Evolutionary conservation across 768 basidiomycete genomes (phyloP).

Genomic region (Hortiboletus campestris): DNA sequence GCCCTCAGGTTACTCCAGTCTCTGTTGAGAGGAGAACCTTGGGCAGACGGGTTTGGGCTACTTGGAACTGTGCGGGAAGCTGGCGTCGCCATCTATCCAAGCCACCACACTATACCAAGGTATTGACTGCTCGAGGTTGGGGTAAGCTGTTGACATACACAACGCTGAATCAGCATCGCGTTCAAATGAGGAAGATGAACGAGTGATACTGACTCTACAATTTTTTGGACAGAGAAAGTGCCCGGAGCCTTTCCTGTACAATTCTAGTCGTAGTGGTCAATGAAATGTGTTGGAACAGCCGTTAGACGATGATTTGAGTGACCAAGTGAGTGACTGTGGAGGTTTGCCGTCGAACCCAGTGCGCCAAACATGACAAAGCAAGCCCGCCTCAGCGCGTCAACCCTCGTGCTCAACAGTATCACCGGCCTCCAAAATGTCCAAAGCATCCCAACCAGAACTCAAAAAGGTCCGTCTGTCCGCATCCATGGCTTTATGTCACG

Average conservation of each 20-base stretch:
- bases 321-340: background rate
- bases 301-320: background rate
- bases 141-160: constrained; percentile 5
- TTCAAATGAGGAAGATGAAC: background rate
- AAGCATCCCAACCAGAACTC: constrained; percentile 94
- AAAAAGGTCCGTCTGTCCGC: constrained; percentile 75
- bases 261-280: background rate
- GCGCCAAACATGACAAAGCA: constrained; percentile 36
- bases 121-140: background rate
- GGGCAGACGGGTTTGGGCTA: constrained; percentile 28
- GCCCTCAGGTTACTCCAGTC: constrained; percentile 42
- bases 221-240: background rate
- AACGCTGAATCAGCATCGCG: constrained; percentile 10
- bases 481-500: background rate
- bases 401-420: background rate
- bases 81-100: constrained; percentile 33
- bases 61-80: constrained; percentile 30
- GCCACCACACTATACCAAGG: background rate
- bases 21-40: constrained; percentile 32
- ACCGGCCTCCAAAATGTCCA: constrained; percentile 60
- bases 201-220: constrained; percentile 14
- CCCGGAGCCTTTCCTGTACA: background rate
- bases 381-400: background rate
- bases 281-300: background rate
- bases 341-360: background rate